Evolutionary conservation across 1,139 yeast genomes (phyloP).

Genomic region (Candida freyschussii): DNA sequence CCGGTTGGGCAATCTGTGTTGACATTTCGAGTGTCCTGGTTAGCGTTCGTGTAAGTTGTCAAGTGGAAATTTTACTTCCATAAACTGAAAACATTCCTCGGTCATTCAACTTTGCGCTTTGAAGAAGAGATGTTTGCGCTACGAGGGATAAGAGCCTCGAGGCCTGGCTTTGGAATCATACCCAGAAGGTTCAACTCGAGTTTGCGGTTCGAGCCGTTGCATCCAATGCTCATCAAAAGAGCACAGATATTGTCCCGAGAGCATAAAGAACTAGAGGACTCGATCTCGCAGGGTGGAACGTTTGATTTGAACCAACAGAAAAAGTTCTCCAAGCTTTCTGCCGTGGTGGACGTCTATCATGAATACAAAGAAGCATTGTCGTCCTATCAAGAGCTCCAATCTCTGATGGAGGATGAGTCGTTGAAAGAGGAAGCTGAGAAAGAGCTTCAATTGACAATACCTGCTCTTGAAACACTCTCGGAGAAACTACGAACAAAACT

Average conservation of each 20-base stretch:
- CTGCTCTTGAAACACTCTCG: conserved; percentile 31
- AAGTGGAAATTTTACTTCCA: no score
- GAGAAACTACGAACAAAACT: conserved; percentile 50
- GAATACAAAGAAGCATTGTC: conserved; percentile 36
- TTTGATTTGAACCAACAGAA: conserved; percentile 57
- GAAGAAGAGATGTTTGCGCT: conserved; percentile 1
- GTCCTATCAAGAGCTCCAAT: conserved; percentile 37
- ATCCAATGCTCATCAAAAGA: conserved; percentile 58
- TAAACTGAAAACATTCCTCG: no score
- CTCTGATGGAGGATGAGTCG: conserved; percentile 32
- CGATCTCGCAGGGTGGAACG: conserved; percentile 36
- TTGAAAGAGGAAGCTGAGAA: conserved; percentile 33
- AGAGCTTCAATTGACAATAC: conserved; percentile 30
- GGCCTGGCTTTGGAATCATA: background rate
- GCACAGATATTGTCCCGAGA: conserved; percentile 54
- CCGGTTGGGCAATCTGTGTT: conserved; percentile 1
- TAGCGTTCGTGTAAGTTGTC: no score
- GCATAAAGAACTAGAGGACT: conserved; percentile 41
- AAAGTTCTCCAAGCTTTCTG: conserved; percentile 49
- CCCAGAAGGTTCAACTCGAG: conserved; percentile 10
- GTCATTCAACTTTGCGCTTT: background rate
- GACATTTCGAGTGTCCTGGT: no score
- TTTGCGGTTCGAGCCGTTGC: conserved; percentile 35
- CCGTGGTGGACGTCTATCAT: conserved; percentile 47
- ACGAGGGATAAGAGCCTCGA: background rate